Conservation (phyloP, 225 moss, liverwort and hornwort species). For the Thuidium tamariscinum region DNA sequence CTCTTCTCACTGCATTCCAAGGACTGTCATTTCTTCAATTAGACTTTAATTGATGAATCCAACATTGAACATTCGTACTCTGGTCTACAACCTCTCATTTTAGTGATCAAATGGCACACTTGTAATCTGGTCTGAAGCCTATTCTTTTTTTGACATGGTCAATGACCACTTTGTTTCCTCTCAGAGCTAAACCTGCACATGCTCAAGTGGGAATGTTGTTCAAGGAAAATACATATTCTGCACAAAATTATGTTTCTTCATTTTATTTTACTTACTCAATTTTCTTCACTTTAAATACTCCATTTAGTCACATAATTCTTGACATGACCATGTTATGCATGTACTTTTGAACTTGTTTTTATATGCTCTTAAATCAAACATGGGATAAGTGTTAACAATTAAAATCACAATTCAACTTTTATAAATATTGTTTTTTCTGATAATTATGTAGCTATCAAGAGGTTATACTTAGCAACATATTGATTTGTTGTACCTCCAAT, state of each 20-base stretch:
- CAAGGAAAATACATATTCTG: background rate
- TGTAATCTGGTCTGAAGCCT: slow-evolving; percentile 1
- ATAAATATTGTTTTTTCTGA: background rate
- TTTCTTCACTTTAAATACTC: background rate
- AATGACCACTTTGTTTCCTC: slow-evolving; percentile 15
- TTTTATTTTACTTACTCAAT: background rate
- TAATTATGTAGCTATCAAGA: too few relatives aligned
- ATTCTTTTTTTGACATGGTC: slow-evolving; percentile 2
- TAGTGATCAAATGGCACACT: background rate
- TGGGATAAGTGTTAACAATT: background rate
- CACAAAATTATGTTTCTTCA: background rate
- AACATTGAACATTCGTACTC: background rate
- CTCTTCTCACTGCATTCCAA: background rate
- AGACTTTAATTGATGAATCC: background rate
- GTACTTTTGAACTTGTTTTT: background rate
- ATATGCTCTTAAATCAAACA: background rate
- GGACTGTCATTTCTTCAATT: background rate
- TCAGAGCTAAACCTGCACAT: slow-evolving; percentile 1
- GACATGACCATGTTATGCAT: background rate
- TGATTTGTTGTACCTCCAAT: background rate
- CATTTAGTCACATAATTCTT: background rate
- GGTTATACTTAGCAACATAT: too few relatives aligned
- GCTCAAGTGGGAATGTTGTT: background rate
- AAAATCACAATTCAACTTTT: background rate
- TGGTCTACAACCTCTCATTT: background rate